Base-by-base conservation (phyloP, 352 stramenopile species). In the Thalassiosira mediterranea region DNA sequence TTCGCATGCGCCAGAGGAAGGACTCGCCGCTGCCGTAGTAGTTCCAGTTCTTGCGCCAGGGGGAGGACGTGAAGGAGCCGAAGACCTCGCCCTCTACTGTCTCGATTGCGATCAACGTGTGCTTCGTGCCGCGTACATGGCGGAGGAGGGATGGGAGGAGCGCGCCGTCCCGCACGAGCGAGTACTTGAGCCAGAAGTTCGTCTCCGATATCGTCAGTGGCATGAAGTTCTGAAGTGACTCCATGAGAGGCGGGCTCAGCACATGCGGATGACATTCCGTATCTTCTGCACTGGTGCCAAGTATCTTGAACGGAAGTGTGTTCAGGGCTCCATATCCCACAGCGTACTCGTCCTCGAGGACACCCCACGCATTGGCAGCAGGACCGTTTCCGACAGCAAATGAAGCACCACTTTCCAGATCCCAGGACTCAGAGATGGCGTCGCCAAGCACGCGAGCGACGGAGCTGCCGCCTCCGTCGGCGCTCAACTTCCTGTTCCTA, bases 181-280 rank as follows among this genome's bases (percentile, higher is more conserved):
- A 88, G 46, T 91, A 93, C 51, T 89, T 91, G 0, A 93, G 62
- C 73, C 77, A 90, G 63, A 87, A 91, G 46, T 93, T 93, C 53
- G 87, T 53, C 2, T 79, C 71, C 3, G 72, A 79, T 21, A 83
- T 63, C 4, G 51, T 15, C 13, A 44, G 10, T 15, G 84, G 87
- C 11, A 93, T 54, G 67, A 91, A 91, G 19, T 70, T 79, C 47
- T 83, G 74, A 29, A 93, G 72, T 56, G 66, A 81, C 42, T 93
- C 87, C 87, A 93, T 93, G 5, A 93, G 56, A 10, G 87, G 87
- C 29, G 87, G 87, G n/a, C 71, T 86, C 3, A 93, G 59, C 1
- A 93, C 87, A 79, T 93, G 87, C 19, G 87, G 87, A 47, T 84
- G 70, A 23, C 80, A 81, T 8, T 52, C n/a, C 2, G 56, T 48